Percentiles rank a stretch among this genome's conserved stretches.
Conservation (phyloP, 495 filamentous ascomycete genomes). For the Penicillium manginii region DNA sequence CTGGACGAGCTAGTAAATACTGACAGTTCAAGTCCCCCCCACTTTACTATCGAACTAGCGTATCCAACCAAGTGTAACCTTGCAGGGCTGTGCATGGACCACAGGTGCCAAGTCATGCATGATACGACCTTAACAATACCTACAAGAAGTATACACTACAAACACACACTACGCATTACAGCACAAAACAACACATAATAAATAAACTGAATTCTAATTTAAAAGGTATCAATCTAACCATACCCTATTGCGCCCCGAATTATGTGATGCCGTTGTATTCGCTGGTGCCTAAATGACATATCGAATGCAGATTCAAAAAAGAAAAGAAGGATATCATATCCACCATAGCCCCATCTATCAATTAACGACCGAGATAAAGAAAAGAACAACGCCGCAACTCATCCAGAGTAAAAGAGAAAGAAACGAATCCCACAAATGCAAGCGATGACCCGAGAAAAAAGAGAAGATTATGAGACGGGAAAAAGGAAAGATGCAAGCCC, state of each 20-base stretch:
- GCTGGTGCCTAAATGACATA: conserved; percentile 16
- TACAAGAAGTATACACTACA: neutral
- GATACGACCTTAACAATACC: no score
- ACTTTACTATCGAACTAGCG: no score
- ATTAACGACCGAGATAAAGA: neutral
- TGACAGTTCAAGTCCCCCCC: no score
- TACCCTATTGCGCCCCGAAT: neutral
- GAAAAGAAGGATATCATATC: conserved; percentile 8
- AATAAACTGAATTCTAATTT: conserved; percentile 3
- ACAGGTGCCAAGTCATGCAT: no score
- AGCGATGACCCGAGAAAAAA: conserved; percentile 10
- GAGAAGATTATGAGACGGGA: conserved; percentile 3
- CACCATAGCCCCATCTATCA: conserved; percentile 13
- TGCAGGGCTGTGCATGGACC: no score
- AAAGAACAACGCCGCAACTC: conserved; percentile 19
- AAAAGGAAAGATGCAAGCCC: conserved; percentile 1
- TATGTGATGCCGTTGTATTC: conserved; percentile 10
- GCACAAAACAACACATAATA: conserved; percentile 1
- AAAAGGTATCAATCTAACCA: conserved; percentile 1
- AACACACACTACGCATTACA: neutral
- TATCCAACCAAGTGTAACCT: no score
- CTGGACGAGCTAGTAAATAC: no score
- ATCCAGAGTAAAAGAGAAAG: conserved; percentile 7
- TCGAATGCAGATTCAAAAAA: conserved; percentile 19
- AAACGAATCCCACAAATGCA: neutral